Evolutionary conservation across 2,329 filamentous ascomycete genomes (phyloP).

Genomic region (Curvularia eragrostidis): DNA sequence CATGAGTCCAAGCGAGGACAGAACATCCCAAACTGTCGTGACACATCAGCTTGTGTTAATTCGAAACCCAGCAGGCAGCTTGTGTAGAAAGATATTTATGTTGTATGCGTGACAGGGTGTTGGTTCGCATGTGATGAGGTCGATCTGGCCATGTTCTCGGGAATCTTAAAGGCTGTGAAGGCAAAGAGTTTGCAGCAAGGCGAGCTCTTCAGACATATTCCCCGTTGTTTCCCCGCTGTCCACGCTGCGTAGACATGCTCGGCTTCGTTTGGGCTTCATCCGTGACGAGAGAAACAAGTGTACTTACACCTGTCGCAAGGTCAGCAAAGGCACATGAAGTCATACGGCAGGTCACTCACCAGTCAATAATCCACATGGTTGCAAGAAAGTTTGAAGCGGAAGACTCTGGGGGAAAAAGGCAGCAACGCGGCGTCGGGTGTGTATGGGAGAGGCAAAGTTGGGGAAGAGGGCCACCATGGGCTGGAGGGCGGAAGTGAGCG

Average conservation of each 20-base stretch:
- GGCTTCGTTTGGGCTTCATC: slow-evolving; percentile 4
- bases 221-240: neutral
- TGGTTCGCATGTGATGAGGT: slow-evolving; percentile 8
- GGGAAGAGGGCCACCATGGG: slow-evolving; percentile 11
- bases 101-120: neutral
- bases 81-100: neutral
- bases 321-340: slow-evolving; percentile 16
- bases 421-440: slow-evolving; percentile 1
- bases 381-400: slow-evolving; percentile 9
- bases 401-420: neutral
- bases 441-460: slow-evolving; percentile 14
- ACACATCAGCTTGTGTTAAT: slow-evolving; percentile 13
- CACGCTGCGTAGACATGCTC: neutral
- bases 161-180: neutral
- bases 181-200: neutral
- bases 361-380: slow-evolving; percentile 90
- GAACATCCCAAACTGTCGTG: slow-evolving; percentile 79
- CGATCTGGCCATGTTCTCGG: neutral
- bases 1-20: slow-evolving; percentile 83
- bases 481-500: slow-evolving; percentile 7
- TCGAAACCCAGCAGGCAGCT: neutral
- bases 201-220: neutral
- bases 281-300: slow-evolving; percentile 6
- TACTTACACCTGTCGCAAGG: slow-evolving; percentile 42
- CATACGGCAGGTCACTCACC: slow-evolving; percentile 57